Base-by-base conservation (phyloP, 1,284 basidiomycete species). In the Naganishia sp. region DNA sequence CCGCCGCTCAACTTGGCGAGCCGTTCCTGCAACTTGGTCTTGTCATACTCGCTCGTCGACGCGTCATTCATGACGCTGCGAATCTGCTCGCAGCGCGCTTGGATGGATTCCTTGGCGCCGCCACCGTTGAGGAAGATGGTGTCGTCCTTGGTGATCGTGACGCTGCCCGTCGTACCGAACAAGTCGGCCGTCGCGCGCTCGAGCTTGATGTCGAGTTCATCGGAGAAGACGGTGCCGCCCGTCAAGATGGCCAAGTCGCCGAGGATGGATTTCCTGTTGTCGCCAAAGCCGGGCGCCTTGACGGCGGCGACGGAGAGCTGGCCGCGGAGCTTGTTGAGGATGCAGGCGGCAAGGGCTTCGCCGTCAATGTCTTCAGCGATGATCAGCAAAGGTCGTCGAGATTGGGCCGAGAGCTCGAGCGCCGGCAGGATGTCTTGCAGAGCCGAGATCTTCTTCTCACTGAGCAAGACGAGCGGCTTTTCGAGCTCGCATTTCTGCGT, bases 91-190 rank as follows among this genome's bases (percentile, higher is more conserved):
- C 94, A 97, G 69, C 93, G 90, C 33, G 88, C 88, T 70, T 87
- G 85, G 75, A 96, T 93, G 65, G 87, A 81, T 67, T 90, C 86
- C 84, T 94, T 94, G 72, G 88, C 84, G 64, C 94, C 93, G 50
- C 88, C 89, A 61, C 95, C 94, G 78, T 98, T 95, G 73, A 99
- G 87, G 77, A 98, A 81, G 80, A 99, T 95, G 23, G 94, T 97
- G 82, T 98, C 95, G 75, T 99, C 95, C 84, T 99, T 99, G 74
- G 95, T 98, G 80, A 98, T 87, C 55, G 93, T 94, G 73, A 96
- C 89, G 50, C 88, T 88, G 54, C 94, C 95, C 15, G 92, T 92
- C 39, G 89, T 88, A 68, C 95, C 95, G 71, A 99, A 89, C 77
- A 97, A 82, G 78, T 98, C 93, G 25, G 86, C 82, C 3, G 92